Conservation (phyloP, 2,329 filamentous ascomycete species). For the Ambrosiella beaveri region DNA sequence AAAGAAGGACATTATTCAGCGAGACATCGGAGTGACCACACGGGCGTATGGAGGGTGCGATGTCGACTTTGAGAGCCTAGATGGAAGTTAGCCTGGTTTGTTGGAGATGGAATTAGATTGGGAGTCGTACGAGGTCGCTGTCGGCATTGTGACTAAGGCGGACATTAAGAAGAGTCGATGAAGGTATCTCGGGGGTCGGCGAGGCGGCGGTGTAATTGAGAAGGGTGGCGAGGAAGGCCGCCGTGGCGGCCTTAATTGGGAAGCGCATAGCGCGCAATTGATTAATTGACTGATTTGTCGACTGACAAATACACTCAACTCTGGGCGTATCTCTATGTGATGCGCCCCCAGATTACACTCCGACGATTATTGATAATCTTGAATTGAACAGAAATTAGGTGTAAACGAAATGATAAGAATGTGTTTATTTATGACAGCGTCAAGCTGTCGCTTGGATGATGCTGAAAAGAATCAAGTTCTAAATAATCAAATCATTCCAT, state of each 20-base stretch:
- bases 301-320: too few relatives aligned
- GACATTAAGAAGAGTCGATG: slow-evolving; percentile 11
- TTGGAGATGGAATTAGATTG: background rate
- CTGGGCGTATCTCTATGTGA: too few relatives aligned
- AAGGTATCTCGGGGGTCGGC: background rate
- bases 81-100: background rate
- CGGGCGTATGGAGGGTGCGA: slow-evolving; percentile 4
- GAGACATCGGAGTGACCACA: slow-evolving; percentile 11
- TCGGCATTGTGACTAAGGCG: slow-evolving; percentile 9
- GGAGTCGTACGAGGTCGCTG: slow-evolving; percentile 8
- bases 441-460: too few relatives aligned
- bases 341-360: too few relatives aligned
- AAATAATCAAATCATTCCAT: too few relatives aligned
- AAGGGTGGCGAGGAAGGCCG: background rate
- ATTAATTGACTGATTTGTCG: too few relatives aligned
- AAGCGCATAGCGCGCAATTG: background rate
- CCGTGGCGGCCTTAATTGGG: background rate
- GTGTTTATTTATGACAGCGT: too few relatives aligned
- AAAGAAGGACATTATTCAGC: slow-evolving; percentile 4
- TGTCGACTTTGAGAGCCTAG: slow-evolving; percentile 7
- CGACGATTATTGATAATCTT: too few relatives aligned
- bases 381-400: too few relatives aligned
- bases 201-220: background rate
- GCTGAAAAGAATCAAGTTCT: too few relatives aligned
- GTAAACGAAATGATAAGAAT: too few relatives aligned